A percentile compares a stretch with the other conserved stretches of the same genome.
These are phyloP conservation scores for Tulasnella sp. DNA, from an alignment of 768 basidiomycete genomes.

Conservation along the genomic window DNA sequence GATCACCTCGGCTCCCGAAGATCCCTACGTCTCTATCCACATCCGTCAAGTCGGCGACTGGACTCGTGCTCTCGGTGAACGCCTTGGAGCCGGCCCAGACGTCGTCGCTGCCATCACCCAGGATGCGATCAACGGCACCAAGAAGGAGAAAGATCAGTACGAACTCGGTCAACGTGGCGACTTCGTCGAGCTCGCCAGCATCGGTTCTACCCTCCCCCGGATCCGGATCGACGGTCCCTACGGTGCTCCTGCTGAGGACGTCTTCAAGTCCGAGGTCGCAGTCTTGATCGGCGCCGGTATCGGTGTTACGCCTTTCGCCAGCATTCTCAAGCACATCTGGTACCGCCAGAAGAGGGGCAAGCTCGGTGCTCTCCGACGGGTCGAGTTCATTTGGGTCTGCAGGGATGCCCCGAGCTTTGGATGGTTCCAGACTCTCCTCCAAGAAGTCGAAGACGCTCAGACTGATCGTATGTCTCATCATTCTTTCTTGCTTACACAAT, in stretches of 20 bases:
- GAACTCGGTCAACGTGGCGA: constrained; percentile 48
- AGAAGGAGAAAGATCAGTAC: constrained; percentile 34
- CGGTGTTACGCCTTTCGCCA: constrained; percentile 91
- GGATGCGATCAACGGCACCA: constrained; percentile 63
- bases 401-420: constrained; percentile 95
- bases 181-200: constrained; percentile 55
- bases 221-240: constrained; percentile 85
- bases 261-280: constrained; percentile 75
- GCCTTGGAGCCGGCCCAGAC: constrained; percentile 68
- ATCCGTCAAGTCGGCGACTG: constrained; percentile 91
- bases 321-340: constrained; percentile 90
- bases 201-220: constrained; percentile 49
- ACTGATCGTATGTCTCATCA: constrained; percentile 58
- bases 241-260: constrained; percentile 87
- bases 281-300: constrained; percentile 92
- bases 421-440: constrained; percentile 87
- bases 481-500: not conserved
- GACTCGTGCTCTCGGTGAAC: constrained; percentile 71
- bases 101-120: constrained; percentile 69
- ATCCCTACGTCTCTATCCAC: constrained; percentile 84
- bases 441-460: constrained; percentile 80
- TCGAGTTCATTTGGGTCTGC: constrained; percentile 93
- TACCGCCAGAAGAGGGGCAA: constrained; percentile 73
- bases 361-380: constrained; percentile 69
- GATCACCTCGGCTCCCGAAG: constrained; percentile 90